Base-by-base conservation (phyloP, 2,329 filamentous ascomycete species). In the Mollisia scopiformis region DNA sequence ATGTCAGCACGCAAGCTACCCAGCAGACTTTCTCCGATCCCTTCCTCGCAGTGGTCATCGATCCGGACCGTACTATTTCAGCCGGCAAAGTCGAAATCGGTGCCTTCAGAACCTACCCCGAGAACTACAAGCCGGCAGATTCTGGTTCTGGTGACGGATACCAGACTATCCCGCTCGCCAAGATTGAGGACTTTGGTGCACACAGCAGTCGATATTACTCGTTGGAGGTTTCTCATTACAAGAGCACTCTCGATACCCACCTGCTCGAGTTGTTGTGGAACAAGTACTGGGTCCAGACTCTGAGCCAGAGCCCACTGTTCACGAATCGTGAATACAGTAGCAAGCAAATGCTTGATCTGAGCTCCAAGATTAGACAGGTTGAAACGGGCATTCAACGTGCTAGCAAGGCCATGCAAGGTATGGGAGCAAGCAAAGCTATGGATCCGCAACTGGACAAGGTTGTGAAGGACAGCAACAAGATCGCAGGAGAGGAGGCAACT, bases 241-340 rank as follows among this genome's bases (percentile, higher is more conserved):
- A 98, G 79, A 95, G 91, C 65, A 90, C 90, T 0, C 88, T 99
- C 28, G 95, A 99, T 77, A 84, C 88, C 1, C 90, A 93, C 69
- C 83, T 99, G 25, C 82, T 99, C 5, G 92, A 96, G 72, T 84
- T 92, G 55, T 82, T 99, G 30, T 98, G 95, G 95, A 97, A 97
- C 80, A 98, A 98, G 77, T 99, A 99, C 81, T 97, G 93, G 95
- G 93, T 97, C 33, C 91, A 96, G 72, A 99, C 95, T 6, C 84
- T 99, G 21, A 96, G 92, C 31, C 92, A 96, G 70, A 95, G 88
- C 69, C 93, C 94, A 23, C 84, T 97, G 4, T 88, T 96, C 70
- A 93, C 92, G 58, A 98, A 97, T 73, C 90, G 93, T 65, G 94
- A 97, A 69, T 99, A 93, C 73, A 90, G 89, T 55, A 96, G 90